A percentile compares a stretch with the other conserved stretches of the same genome.
Conservation (phyloP, 2,329 filamentous ascomycete species). For the Polytolypa hystricis region DNA sequence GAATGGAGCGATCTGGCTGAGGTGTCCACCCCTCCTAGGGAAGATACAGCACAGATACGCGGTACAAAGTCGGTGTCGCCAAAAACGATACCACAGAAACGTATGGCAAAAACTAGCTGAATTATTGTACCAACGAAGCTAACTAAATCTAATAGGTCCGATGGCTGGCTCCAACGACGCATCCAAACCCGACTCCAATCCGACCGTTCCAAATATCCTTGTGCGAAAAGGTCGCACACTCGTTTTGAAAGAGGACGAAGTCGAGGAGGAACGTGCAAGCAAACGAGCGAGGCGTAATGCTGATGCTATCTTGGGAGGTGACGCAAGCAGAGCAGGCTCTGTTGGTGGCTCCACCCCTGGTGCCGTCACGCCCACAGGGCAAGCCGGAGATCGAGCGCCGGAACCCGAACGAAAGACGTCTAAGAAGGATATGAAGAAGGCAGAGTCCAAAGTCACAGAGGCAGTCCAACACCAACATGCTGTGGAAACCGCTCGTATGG, state of each 20-base stretch:
- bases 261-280: slow-evolving; percentile 59
- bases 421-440: slow-evolving; percentile 79
- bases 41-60: slow-evolving; percentile 20
- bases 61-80: slow-evolving; percentile 4
- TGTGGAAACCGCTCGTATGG: slow-evolving; percentile 71
- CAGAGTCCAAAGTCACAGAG: slow-evolving; percentile 63
- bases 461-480: slow-evolving; percentile 69
- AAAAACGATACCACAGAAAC: slow-evolving; percentile 26
- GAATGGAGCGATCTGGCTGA: slow-evolving; percentile 65
- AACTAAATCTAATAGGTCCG: slow-evolving; percentile 22
- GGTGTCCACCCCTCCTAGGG: slow-evolving; percentile 33
- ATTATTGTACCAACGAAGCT: slow-evolving; percentile 17
- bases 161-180: slow-evolving; percentile 26
- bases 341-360: slow-evolving; percentile 52
- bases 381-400: slow-evolving; percentile 39
- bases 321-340: slow-evolving; percentile 42
- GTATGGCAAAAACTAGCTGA: too few species aligned
- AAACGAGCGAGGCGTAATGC: slow-evolving; percentile 55
- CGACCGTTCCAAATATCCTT: slow-evolving; percentile 32
- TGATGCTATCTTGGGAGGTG: slow-evolving; percentile 42
- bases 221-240: slow-evolving; percentile 48
- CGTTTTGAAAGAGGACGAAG: slow-evolving; percentile 55
- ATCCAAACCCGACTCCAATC: slow-evolving; percentile 23
- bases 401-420: slow-evolving; percentile 58
- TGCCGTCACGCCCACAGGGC: slow-evolving; percentile 34